Evolutionary conservation across 2,329 filamentous ascomycete species (phyloP).

Genomic region (Sporothrix protearum): DNA sequence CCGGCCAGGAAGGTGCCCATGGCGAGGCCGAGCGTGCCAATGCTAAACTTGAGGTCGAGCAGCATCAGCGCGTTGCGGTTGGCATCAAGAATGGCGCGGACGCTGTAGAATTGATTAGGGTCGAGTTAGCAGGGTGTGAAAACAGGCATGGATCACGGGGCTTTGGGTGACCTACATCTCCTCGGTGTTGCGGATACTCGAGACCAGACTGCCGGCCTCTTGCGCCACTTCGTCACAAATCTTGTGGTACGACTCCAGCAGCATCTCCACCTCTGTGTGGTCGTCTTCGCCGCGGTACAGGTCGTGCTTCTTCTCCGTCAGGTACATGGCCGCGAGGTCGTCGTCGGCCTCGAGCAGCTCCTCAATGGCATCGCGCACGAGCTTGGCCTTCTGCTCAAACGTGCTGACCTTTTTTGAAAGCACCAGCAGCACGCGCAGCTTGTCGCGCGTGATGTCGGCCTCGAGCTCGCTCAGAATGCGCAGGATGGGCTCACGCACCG

Average conservation of each 20-base stretch:
- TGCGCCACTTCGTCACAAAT: conserved; percentile 98
- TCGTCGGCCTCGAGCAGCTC: conserved; percentile 95
- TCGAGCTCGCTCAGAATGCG: conserved; percentile 84
- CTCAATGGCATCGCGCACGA: conserved; percentile 91
- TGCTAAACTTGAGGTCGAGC: conserved; percentile 91
- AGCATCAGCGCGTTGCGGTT: conserved; percentile 99
- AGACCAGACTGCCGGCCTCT: conserved; percentile 86
- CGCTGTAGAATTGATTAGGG: conserved; percentile 47
- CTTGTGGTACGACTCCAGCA: conserved; percentile 96
- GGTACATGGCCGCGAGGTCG: conserved; percentile 89
- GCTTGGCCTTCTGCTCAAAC: conserved; percentile 93
- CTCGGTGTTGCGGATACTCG: conserved; percentile 94
- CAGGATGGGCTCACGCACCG: conserved; percentile 87
- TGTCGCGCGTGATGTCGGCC: conserved; percentile 94
- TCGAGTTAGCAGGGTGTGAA: neutral
- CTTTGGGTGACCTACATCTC: conserved; percentile 70
- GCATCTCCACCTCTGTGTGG: conserved; percentile 94
- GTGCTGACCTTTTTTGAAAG: conserved; percentile 94
- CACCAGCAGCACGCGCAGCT: conserved; percentile 83
- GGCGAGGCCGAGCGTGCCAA: conserved; percentile 89
- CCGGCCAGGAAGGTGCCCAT: conserved; percentile 93
- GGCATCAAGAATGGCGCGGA: conserved; percentile 94
- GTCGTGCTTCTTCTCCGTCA: conserved; percentile 81
- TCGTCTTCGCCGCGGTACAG: conserved; percentile 72
- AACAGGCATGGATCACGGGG: too few species aligned